A percentile compares a stretch with the other conserved stretches of the same genome.
Evolutionary conservation across 2,329 filamentous ascomycete genomes (phyloP).

Genomic region (Diplodia mutila): DNA sequence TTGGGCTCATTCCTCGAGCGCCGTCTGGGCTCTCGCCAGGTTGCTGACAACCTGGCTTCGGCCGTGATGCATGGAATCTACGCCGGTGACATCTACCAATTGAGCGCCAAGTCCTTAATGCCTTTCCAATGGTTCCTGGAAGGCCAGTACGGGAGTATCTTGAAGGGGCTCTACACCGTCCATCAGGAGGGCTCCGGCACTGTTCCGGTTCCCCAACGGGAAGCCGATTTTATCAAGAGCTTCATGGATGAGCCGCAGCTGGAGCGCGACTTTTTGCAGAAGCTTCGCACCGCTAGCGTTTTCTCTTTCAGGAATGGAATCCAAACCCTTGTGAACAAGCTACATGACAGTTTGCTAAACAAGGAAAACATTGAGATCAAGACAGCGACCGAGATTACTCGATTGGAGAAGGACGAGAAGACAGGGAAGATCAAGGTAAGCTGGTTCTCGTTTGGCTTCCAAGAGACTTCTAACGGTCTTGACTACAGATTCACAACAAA

Average conservation of each 20-base stretch:
- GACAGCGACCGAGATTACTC: slow-evolving; percentile 49
- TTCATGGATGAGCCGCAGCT: slow-evolving; percentile 17
- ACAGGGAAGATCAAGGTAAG: slow-evolving; percentile 17
- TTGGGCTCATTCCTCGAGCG: slow-evolving; percentile 68
- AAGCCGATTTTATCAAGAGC: slow-evolving; percentile 11
- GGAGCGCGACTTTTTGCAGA: slow-evolving; percentile 13
- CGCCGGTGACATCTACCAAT: slow-evolving; percentile 80
- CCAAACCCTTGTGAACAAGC: slow-evolving; percentile 42
- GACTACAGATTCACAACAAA: not conserved
- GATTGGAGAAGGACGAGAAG: slow-evolving; percentile 39
- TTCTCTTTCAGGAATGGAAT: slow-evolving; percentile 52
- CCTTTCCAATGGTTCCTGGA: slow-evolving; percentile 57
- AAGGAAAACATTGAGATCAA: slow-evolving; percentile 47
- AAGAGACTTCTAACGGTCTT: not conserved
- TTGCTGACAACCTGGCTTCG: slow-evolving; percentile 75
- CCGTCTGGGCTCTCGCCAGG: slow-evolving; percentile 53
- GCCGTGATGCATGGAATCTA: slow-evolving; percentile 85
- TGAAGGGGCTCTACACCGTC: slow-evolving; percentile 33
- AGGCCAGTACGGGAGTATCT: slow-evolving; percentile 46
- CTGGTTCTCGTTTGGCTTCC: no score
- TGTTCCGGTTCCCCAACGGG: not conserved
- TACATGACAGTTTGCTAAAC: slow-evolving; percentile 35
- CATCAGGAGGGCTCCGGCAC: not conserved
- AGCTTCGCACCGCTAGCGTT: slow-evolving; percentile 35
- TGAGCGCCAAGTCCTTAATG: slow-evolving; percentile 72